phyloP scores from a whole-genome alignment of 768 basidiomycete genomes.

The Auriculariales sp. region DNA sequence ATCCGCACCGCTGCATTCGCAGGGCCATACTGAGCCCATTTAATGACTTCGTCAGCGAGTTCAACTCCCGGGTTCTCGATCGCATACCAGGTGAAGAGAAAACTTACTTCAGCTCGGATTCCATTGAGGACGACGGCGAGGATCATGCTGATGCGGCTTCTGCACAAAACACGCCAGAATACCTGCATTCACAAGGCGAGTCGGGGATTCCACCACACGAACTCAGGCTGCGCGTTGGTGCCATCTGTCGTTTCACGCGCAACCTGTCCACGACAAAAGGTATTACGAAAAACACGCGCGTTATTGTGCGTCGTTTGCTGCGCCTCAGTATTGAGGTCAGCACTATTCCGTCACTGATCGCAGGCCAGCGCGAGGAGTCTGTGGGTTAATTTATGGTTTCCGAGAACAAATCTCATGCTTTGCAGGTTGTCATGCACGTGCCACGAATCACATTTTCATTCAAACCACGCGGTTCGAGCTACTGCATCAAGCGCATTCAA shows the following conservation, averaged over 20 bases:
- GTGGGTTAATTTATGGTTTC: no score
- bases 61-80: conserved; percentile 19
- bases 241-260: background rate
- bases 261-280: background rate
- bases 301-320: background rate
- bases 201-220: background rate
- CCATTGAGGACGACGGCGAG: background rate
- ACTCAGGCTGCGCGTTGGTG: background rate
- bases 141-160: background rate
- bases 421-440: no score
- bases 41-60: conserved; percentile 20
- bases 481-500: no score
- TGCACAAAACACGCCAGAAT: background rate
- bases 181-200: background rate
- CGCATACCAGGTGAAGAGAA: conserved; percentile 10
- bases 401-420: no score
- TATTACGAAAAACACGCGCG: background rate
- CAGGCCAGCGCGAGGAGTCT: no score
- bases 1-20: conserved; percentile 10
- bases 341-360: no score
- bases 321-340: background rate
- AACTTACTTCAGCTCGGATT: background rate
- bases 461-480: no score
- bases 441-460: no score
- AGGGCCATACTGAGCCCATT: conserved; percentile 24